These are phyloP conservation scores for Coemansia sp. DNA, from an alignment of 192 early-diverging fungal species.

Conservation along the genomic window DNA sequence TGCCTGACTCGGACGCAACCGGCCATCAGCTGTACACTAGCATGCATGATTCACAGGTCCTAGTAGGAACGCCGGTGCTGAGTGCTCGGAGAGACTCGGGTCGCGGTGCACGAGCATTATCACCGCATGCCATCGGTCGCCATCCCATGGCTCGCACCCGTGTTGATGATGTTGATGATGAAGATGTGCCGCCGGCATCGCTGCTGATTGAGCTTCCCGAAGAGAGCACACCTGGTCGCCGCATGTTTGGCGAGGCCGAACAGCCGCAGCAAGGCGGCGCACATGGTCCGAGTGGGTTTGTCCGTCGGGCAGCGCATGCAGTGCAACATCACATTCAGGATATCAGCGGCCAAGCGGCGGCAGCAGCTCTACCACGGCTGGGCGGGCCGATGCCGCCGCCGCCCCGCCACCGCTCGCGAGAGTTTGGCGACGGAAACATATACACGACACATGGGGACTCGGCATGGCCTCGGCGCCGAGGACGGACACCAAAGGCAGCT, in stretches of 20 bases:
- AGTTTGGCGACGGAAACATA: constrained; percentile 35
- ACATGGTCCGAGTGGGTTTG: constrained; percentile 21
- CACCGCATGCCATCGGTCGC: neutral
- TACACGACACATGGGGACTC: constrained; percentile 14
- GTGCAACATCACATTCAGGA: constrained; percentile 47
- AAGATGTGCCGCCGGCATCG: constrained; percentile 39
- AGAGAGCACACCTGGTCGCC: neutral
- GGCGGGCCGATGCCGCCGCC: constrained; percentile 48
- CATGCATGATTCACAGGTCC: constrained; percentile 23
- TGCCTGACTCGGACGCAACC: constrained; percentile 13
- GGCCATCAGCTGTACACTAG: constrained; percentile 12
- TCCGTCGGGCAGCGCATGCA: constrained; percentile 43
- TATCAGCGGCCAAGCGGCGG: constrained; percentile 31
- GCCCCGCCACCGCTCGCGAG: constrained; percentile 13
- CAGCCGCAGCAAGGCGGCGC: neutral
- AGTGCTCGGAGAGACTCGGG: constrained; percentile 9
- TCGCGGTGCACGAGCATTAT: neutral
- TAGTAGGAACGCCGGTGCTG: constrained; percentile 19
- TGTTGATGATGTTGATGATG: constrained; percentile 19
- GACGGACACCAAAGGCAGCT: constrained; percentile 8
- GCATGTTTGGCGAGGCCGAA: neutral
- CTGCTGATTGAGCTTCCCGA: constrained; percentile 37
- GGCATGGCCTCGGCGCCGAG: constrained; percentile 12
- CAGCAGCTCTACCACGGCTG: constrained; percentile 24
- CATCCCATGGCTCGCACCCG: neutral